These are phyloP conservation scores for Coprinopsis cinerea DNA, from an alignment of 768 basidiomycete genomes.

Conservation along the genomic window DNA sequence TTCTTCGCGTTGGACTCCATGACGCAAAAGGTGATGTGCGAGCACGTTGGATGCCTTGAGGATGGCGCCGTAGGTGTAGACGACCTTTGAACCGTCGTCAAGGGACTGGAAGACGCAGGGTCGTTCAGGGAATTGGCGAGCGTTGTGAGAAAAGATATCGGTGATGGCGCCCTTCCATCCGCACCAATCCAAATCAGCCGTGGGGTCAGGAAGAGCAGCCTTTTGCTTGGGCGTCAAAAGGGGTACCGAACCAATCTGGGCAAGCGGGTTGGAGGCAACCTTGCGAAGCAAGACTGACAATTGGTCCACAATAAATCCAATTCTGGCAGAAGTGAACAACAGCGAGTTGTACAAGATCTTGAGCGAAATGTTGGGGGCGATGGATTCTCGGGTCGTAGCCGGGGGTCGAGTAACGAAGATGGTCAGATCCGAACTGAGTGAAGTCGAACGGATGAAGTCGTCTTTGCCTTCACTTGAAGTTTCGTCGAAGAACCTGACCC, in stretches of 20 bases:
- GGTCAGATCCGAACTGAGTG: conserved; percentile 87
- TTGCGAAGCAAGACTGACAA: conserved; percentile 73
- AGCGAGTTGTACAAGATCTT: conserved; percentile 93
- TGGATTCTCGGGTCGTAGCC: conserved; percentile 57
- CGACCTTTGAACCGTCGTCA: conserved; percentile 29
- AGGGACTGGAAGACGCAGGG: conserved; percentile 78
- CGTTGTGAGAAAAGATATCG: conserved; percentile 89
- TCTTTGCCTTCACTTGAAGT: conserved; percentile 63
- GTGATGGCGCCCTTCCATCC: conserved; percentile 97
- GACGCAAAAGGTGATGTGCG: conserved; percentile 81
- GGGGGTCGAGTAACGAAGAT: conserved; percentile 78
- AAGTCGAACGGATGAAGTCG: conserved; percentile 73
- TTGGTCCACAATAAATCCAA: conserved; percentile 78
- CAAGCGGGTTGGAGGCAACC: conserved; percentile 60
- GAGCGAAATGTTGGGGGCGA: conserved; percentile 72
- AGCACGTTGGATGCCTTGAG: conserved; percentile 83
- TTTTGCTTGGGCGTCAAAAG: conserved; percentile 70
- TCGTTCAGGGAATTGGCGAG: conserved; percentile 69
- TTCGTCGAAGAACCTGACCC: conserved; percentile 96
- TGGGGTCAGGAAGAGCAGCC: conserved; percentile 72
- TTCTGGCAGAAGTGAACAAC: conserved; percentile 76
- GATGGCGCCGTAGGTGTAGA: conserved; percentile 77
- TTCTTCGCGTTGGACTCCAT: conserved; percentile 86
- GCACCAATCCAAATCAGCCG: conserved; percentile 91
- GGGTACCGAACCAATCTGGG: conserved; percentile 73